Percentiles rank a stretch among this genome's conserved stretches.
These are phyloP conservation scores for Vicia villosa DNA, from an alignment of 306 rosid genomes.

Conservation along the genomic window DNA sequence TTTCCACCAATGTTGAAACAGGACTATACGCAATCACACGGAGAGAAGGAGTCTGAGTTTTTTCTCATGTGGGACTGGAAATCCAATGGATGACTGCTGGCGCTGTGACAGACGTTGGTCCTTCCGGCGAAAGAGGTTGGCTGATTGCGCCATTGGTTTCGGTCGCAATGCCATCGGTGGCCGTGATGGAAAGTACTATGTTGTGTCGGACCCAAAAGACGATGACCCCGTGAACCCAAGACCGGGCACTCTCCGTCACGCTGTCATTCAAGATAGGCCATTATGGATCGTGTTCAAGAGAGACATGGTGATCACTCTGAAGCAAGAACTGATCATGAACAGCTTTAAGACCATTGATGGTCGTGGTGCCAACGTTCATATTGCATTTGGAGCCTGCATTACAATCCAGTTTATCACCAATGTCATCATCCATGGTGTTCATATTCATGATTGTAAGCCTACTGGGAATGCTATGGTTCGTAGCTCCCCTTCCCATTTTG, in stretches of 20 bases:
- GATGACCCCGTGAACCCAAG: slow-evolving; percentile 74
- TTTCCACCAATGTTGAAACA: slow-evolving; percentile 31
- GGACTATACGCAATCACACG: slow-evolving; percentile 71
- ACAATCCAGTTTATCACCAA: slow-evolving; percentile 85
- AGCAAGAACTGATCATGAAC: slow-evolving; percentile 92
- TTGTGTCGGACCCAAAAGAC: slow-evolving; percentile 61
- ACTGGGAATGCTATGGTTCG: slow-evolving; percentile 98
- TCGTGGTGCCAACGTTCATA: slow-evolving; percentile 85
- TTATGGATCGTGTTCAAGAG: slow-evolving; percentile 95
- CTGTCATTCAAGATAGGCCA: slow-evolving; percentile 82
- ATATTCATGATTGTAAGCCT: slow-evolving; percentile 81
- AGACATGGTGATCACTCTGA: slow-evolving; percentile 91
- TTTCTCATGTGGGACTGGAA: slow-evolving; percentile 89
- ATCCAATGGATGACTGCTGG: slow-evolving; percentile 98
- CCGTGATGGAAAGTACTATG: slow-evolving; percentile 80
- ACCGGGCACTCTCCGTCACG: slow-evolving; percentile 92
- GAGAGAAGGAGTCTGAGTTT: slow-evolving; percentile 72
- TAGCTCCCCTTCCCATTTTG: slow-evolving; percentile 88
- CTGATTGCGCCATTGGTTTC: slow-evolving; percentile 83
- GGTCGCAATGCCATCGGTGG: slow-evolving; percentile 94
- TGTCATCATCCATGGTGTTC: slow-evolving; percentile 83
- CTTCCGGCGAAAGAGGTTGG: slow-evolving; percentile 62
- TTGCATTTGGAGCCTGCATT: slow-evolving; percentile 88
- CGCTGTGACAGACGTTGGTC: slow-evolving; percentile 86
- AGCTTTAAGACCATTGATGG: slow-evolving; percentile 96